Evolutionary conservation across 106 monocot genomes (phyloP).

Genomic region (Acanthochlamys bracteata): DNA sequence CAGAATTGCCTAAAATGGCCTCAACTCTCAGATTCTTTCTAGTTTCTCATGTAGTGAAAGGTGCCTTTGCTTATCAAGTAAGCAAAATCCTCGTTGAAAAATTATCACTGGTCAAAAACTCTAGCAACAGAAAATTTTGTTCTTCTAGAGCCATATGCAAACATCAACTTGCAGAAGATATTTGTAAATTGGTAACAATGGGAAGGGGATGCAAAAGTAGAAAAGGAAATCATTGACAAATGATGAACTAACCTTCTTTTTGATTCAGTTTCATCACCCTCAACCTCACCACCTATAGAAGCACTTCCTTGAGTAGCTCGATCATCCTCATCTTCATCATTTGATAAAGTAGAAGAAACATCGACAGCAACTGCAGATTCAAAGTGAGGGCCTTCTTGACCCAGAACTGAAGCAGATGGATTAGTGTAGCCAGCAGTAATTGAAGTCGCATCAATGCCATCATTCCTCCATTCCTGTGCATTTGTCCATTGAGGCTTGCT

Average conservation of each 20-base stretch:
- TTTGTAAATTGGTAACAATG: neutral
- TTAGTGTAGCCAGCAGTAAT: too few species aligned
- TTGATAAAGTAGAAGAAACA: constrained; percentile 39
- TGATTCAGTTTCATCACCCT: constrained; percentile 64
- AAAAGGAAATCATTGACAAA: neutral
- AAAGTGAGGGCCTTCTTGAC: constrained; percentile 23
- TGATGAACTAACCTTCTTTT: constrained; percentile 54
- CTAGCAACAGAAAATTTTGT: too few species aligned
- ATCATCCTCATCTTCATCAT: constrained; percentile 58
- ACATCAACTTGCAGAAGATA: neutral
- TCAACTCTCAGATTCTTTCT: too few species aligned
- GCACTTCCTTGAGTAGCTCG: constrained; percentile 33
- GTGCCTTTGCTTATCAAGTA: too few species aligned
- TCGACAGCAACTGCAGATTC: constrained; percentile 40
- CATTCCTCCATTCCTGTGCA: constrained; percentile 27
- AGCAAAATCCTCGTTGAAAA: too few species aligned
- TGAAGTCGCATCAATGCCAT: constrained; percentile 20
- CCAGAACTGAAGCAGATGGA: constrained; percentile 12
- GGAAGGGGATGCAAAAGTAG: neutral
- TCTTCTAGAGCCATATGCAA: too few species aligned
- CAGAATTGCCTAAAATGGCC: too few species aligned
- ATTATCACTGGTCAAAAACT: too few species aligned
- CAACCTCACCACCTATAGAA: constrained; percentile 28
- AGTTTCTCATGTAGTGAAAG: too few species aligned
- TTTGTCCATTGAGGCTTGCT: constrained; percentile 16